Evolutionary conservation across 73 alveolate genomes (phyloP).

Genomic region (Paramecium octaurelia): DNA sequence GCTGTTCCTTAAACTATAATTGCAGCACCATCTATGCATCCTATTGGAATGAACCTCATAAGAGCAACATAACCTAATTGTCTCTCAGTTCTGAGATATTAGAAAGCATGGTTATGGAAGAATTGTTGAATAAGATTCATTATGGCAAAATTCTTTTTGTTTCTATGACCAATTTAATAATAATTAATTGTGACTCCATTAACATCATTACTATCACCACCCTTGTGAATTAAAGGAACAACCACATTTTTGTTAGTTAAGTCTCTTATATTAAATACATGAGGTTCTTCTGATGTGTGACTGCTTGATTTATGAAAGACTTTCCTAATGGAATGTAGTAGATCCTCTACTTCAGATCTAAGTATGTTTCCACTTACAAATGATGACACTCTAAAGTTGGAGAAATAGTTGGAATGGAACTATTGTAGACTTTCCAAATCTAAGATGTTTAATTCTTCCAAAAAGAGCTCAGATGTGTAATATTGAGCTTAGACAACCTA

Average conservation of each 20-base stretch:
- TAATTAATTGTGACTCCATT: slow-evolving; percentile 18
- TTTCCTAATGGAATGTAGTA: neutral
- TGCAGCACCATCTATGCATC: slow-evolving; percentile 47
- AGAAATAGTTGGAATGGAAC: neutral
- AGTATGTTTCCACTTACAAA: slow-evolving; percentile 23
- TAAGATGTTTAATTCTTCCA: neutral
- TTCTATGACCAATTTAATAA: slow-evolving; percentile 39
- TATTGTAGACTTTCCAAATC: neutral
- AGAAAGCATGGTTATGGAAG: slow-evolving; percentile 42
- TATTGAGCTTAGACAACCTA: neutral
- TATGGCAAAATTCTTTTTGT: slow-evolving; percentile 28
- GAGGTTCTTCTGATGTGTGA: slow-evolving; percentile 17
- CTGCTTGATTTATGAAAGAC: slow-evolving; percentile 26
- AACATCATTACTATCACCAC: slow-evolving; percentile 24
- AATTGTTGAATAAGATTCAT: slow-evolving; percentile 29
- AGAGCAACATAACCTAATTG: slow-evolving; percentile 24
- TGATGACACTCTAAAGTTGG: neutral
- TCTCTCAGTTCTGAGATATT: slow-evolving; percentile 47
- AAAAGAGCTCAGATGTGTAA: neutral
- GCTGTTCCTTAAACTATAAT: slow-evolving; percentile 33
- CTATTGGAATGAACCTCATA: slow-evolving; percentile 19
- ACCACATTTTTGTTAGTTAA: neutral
- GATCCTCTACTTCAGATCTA: slow-evolving; percentile 14
- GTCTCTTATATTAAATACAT: neutral
- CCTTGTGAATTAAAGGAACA: neutral